phyloP scores from a whole-genome alignment of 805 yeast genomes.

The Candida maris region DNA sequence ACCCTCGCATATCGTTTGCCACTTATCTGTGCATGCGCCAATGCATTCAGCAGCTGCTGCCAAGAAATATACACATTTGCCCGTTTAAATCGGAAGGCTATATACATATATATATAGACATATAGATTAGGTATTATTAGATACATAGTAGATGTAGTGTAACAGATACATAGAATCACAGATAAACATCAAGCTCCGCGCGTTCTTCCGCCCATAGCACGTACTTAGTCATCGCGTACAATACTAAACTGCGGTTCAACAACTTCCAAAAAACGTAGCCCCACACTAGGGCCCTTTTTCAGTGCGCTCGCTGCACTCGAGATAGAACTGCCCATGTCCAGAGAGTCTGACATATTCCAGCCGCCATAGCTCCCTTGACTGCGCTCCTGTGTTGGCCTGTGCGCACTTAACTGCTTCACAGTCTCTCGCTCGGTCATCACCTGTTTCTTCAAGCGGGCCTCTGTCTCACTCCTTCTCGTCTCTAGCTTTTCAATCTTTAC shows the following conservation, averaged over 20 bases:
- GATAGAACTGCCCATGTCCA: slow-evolving; percentile 66
- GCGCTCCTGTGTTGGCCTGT: slow-evolving; percentile 14
- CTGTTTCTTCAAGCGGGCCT: slow-evolving; percentile 19
- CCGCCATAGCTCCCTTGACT: slow-evolving; percentile 36
- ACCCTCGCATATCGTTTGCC: too few species aligned
- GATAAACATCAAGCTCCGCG: too few species aligned
- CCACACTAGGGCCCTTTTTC: slow-evolving; percentile 25
- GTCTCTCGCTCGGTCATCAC: slow-evolving; percentile 25
- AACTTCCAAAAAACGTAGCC: slow-evolving; percentile 42
- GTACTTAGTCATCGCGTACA: slow-evolving; percentile 11
- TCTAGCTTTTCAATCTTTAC: slow-evolving; percentile 20
- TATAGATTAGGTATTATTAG: too few species aligned
- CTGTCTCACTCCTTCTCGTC: slow-evolving; percentile 20
- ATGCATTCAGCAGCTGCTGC: too few species aligned
- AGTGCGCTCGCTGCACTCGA: background rate
- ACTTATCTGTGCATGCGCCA: too few species aligned
- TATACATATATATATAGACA: too few species aligned
- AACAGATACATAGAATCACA: too few species aligned
- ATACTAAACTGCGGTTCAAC: slow-evolving; percentile 21
- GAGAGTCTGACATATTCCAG: slow-evolving; percentile 63
- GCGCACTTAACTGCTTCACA: slow-evolving; percentile 16
- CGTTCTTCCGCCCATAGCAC: background rate
- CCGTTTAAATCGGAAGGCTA: too few species aligned
- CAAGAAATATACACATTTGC: too few species aligned
- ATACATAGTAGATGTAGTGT: too few species aligned